Percentiles rank a stretch among this genome's conserved stretches.
Evolutionary conservation across 345 rosid species (phyloP).

Genomic region (Physaria fendleri): DNA sequence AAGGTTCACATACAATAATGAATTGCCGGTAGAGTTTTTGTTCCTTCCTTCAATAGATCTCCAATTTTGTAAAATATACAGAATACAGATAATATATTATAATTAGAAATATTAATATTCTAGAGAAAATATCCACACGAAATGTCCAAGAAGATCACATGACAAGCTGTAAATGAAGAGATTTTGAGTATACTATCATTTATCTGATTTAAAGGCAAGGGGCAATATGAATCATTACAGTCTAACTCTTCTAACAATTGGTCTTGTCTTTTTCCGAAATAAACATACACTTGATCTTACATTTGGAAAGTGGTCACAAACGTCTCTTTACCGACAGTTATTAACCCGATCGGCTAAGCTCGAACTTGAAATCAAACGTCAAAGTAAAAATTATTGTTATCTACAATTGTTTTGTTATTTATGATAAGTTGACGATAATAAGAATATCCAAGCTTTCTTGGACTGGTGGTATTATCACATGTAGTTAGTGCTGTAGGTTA

Average conservation of each 20-base stretch:
- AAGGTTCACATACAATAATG: slow-evolving; percentile 31
- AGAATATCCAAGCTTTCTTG: no score
- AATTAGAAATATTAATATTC: background rate
- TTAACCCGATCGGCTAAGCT: slow-evolving; percentile 3
- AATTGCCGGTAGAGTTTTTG: slow-evolving; percentile 18
- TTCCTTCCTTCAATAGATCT: slow-evolving; percentile 22
- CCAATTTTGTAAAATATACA: slow-evolving; percentile 9
- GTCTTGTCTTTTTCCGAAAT: slow-evolving; percentile 22
- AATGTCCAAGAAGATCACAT: slow-evolving; percentile 23
- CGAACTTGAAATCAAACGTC: background rate
- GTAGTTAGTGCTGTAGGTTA: no score
- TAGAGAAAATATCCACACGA: slow-evolving; percentile 8
- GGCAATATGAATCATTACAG: slow-evolving; percentile 27
- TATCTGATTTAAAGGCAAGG: slow-evolving; percentile 20
- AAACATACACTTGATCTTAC: slow-evolving; percentile 8
- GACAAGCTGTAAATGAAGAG: slow-evolving; percentile 23
- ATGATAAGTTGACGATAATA: no score
- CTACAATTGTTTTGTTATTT: no score
- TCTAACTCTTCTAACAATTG: slow-evolving; percentile 6
- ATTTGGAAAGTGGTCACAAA: slow-evolving; percentile 23
- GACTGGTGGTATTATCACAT: no score
- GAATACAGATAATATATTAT: slow-evolving; percentile 5
- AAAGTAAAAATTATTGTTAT: no score
- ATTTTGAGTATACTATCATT: background rate
- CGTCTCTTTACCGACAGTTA: slow-evolving; percentile 10